Percentiles rank a stretch among this genome's conserved stretches.
phyloP scores from a whole-genome alignment of 805 yeast genomes.

The Saturnispora silvae region DNA sequence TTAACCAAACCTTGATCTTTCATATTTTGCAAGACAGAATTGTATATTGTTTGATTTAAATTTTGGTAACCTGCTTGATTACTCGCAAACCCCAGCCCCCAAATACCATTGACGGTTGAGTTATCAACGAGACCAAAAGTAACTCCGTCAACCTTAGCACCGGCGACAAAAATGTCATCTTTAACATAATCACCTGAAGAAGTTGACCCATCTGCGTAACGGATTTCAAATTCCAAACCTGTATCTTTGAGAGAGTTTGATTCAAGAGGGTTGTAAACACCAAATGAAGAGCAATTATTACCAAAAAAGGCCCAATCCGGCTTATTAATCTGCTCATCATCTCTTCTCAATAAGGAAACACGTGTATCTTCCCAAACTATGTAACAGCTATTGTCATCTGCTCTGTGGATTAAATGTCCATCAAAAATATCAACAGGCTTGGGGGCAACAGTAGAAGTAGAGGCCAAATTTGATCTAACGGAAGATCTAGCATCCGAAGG shows the following conservation, averaged over 20 bases:
- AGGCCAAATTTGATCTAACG: neutral
- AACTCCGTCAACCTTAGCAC: conserved; percentile 32
- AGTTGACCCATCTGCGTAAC: conserved; percentile 32
- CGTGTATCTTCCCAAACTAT: neutral
- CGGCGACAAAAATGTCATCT: conserved; percentile 45
- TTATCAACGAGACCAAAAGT: conserved; percentile 60
- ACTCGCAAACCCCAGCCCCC: conserved; percentile 61
- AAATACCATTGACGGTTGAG: conserved; percentile 51
- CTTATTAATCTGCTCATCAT: neutral
- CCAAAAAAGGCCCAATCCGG: conserved; percentile 6
- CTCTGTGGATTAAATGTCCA: neutral
- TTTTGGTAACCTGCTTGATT: conserved; percentile 43
- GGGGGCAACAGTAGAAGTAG: neutral
- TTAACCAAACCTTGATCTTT: conserved; percentile 43
- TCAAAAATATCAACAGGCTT: neutral
- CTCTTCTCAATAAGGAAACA: neutral
- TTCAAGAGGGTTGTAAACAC: conserved; percentile 29
- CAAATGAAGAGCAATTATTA: conserved; percentile 29
- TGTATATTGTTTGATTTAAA: conserved; percentile 26
- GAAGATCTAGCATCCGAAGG: neutral
- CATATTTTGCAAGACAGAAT: conserved; percentile 52
- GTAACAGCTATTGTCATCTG: neutral
- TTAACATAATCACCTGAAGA: conserved; percentile 41
- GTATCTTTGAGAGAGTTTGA: conserved; percentile 26
- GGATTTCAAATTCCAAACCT: conserved; percentile 22